Evolutionary conservation across 805 yeast species (phyloP).

Genomic region (Pichia gijzeniarum): DNA sequence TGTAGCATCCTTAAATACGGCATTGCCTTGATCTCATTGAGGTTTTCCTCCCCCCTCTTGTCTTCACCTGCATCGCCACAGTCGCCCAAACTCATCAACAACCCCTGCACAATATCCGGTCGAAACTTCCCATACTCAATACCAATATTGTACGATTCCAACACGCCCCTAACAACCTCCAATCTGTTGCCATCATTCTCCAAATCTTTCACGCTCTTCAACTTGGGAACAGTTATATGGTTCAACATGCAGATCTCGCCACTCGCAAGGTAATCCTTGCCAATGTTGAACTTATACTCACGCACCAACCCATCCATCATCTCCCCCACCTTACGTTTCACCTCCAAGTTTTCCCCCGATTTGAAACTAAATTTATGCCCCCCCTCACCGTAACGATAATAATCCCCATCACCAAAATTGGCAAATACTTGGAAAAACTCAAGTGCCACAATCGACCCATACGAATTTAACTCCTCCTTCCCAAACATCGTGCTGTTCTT

Average conservation of each 20-base stretch:
- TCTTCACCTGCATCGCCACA: not conserved
- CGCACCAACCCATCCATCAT: constrained; percentile 27
- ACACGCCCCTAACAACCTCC: not conserved
- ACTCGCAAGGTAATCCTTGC: constrained; percentile 26
- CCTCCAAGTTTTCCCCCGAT: constrained; percentile 37
- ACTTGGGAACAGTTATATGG: constrained; percentile 8
- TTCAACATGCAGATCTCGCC: constrained; percentile 16
- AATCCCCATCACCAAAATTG: constrained; percentile 41
- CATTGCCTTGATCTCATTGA: not conserved
- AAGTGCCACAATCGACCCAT: constrained; percentile 50
- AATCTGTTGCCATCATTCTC: not conserved
- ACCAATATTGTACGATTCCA: not conserved
- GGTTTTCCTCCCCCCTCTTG: not conserved
- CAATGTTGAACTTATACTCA: constrained; percentile 16
- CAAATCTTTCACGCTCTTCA: constrained; percentile 1
- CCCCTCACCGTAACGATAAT: constrained; percentile 23
- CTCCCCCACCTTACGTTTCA: constrained; percentile 29
- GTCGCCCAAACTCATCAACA: not conserved
- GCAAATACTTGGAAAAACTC: constrained; percentile 55
- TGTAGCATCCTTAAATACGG: constrained; percentile 1
- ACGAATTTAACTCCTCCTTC: constrained; percentile 31
- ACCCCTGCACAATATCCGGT: constrained; percentile 5
- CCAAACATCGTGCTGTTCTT: constrained; percentile 42
- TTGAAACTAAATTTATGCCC: constrained; percentile 16
- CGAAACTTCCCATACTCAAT: constrained; percentile 1